Conservation (phyloP, 1,139 yeast species). For the Saccharomycopsis crataegensis region DNA sequence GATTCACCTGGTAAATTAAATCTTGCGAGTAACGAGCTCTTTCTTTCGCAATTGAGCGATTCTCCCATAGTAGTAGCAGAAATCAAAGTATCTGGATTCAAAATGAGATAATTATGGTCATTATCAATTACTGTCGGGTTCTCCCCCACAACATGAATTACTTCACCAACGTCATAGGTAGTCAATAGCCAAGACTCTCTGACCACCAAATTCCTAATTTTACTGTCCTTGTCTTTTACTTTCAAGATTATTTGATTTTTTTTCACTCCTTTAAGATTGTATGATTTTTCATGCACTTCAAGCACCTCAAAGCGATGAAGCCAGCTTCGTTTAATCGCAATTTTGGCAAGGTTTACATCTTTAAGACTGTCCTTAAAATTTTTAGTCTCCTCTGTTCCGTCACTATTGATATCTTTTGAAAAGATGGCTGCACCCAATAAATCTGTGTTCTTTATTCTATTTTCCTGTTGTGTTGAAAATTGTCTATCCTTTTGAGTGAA, state of each 20-base stretch:
- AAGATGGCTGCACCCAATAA: constrained; percentile 28
- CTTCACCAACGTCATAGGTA: constrained; percentile 40
- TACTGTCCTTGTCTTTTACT: constrained; percentile 35
- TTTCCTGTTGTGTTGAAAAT: constrained; percentile 5
- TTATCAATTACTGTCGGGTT: constrained; percentile 43
- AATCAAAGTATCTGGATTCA: constrained; percentile 77
- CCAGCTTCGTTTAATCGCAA: constrained; percentile 39
- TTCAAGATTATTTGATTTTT: constrained; percentile 43
- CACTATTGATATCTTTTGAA: constrained; percentile 28
- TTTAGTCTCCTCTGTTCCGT: constrained; percentile 21
- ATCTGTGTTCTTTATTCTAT: constrained; percentile 24
- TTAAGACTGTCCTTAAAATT: not conserved
- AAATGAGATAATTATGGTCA: constrained; percentile 55
- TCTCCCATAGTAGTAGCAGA: constrained; percentile 81
- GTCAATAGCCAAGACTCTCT: constrained; percentile 44
- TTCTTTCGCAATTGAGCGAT: constrained; percentile 65
- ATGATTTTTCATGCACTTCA: constrained; percentile 25
- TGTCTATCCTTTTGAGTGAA: not conserved
- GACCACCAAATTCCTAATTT: constrained; percentile 36
- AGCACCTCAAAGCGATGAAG: constrained; percentile 45
- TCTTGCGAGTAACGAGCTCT: constrained; percentile 53
- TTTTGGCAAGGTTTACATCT: constrained; percentile 31
- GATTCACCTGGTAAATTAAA: constrained; percentile 50
- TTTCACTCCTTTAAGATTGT: constrained; percentile 21
- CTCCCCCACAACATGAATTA: constrained; percentile 52